Evolutionary conservation across 352 stramenopile species (phyloP), one percentile per base, ranked within the genome.

Genomic region (Globisporangium solare): DNA sequence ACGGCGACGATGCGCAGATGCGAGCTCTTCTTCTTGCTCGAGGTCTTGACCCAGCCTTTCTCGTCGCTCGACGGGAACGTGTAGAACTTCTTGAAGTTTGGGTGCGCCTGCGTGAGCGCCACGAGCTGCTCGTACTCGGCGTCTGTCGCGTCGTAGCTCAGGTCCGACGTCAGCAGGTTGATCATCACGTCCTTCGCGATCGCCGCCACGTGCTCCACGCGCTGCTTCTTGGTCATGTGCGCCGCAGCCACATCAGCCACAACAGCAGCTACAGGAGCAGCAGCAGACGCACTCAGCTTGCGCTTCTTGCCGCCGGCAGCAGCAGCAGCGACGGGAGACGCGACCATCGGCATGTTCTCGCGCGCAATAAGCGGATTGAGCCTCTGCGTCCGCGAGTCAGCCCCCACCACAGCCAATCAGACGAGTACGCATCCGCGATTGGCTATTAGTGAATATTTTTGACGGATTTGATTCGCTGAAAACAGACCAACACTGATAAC

Each of bases 111-210:
- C 27, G 83, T 92, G 21, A 92, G 63, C 56, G 74, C 27, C 50
- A 92, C 80, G 49, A 95, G 76, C 47, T 58, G 54, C 47, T 93
- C 74, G 71, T 81, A 95, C 59, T 93, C 78, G 41, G 20, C 66
- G 54, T 83, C 68, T 11, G 43, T 54, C 43, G 86, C 78, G 37
- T 72, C 56, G 68, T 89, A 88, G 59, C 67, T 79, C 39, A 86
- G 61, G 17, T 81, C 65, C 46, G 71, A 74, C n/a, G 64, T 63
- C 53, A 92, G 60, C 46, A 83, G 62, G 42, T 60, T 54, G 51
- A 89, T 77, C 70, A 92, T 92, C 48, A 87, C 78, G 49, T 91
- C 76, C 45, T 88, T 79, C 27, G 83, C 83, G 21, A 80, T 73
- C 21, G 76, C 54, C 13, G 83, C 83, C 24, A 82, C 76, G 48